Conservation (phyloP, 805 yeast species). For the Teunomyces pallodes region DNA sequence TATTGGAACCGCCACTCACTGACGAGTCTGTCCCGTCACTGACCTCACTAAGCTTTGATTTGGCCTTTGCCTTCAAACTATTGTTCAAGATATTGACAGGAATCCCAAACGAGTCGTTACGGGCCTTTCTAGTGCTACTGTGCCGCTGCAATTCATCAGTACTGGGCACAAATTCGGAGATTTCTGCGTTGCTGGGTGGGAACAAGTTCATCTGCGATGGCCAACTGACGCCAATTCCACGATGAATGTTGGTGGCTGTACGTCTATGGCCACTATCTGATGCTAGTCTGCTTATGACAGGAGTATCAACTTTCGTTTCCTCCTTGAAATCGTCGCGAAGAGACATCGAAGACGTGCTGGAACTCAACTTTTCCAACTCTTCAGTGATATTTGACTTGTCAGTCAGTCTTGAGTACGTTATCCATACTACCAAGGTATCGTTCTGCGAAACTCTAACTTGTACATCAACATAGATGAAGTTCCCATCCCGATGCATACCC, state of each 20-base stretch:
- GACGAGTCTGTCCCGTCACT: not conserved
- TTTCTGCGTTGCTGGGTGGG: slow-evolving; percentile 32
- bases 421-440: slow-evolving; percentile 71
- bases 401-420: slow-evolving; percentile 68
- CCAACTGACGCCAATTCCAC: slow-evolving; percentile 20
- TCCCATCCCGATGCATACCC: slow-evolving; percentile 72
- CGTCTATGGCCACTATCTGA: not conserved
- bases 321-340: not conserved
- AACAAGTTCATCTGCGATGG: slow-evolving; percentile 59
- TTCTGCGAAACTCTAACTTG: slow-evolving; percentile 70
- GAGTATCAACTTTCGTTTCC: slow-evolving; percentile 1
- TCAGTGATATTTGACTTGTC: slow-evolving; percentile 19
- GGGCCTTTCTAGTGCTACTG: slow-evolving; percentile 34
- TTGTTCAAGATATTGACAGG: slow-evolving; percentile 17
- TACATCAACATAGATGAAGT: slow-evolving; percentile 63
- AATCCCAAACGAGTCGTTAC: slow-evolving; percentile 26
- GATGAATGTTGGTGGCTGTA: slow-evolving; percentile 4
- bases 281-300: not conserved
- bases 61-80: slow-evolving; percentile 3
- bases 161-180: slow-evolving; percentile 27
- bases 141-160: slow-evolving; percentile 29
- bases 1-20: not conserved
- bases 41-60: slow-evolving; percentile 1
- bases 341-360: slow-evolving; percentile 15
- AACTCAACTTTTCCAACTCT: slow-evolving; percentile 24